phyloP scores from a whole-genome alignment of 371 early-diverging fungal genomes.

The Umbelopsis sp. region DNA sequence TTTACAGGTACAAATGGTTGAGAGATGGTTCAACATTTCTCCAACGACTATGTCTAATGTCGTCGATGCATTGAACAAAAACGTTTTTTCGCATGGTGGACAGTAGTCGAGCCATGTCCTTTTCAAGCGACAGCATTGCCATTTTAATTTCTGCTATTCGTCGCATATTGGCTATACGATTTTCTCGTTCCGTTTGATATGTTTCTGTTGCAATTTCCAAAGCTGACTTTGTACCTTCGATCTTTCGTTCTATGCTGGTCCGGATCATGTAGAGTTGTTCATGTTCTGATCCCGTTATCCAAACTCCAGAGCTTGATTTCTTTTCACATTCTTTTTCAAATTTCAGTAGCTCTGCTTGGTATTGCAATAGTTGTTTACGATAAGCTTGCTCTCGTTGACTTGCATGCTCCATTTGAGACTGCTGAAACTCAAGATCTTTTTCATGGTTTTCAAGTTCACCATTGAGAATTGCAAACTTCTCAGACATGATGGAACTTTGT shows the following conservation, averaged over 20 bases:
- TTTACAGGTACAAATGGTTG: background rate
- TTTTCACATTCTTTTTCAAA: background rate
- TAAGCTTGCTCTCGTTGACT: background rate
- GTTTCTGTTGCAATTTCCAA: constrained; percentile 9
- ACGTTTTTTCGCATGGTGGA: constrained; percentile 1
- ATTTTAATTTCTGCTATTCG: constrained; percentile 12
- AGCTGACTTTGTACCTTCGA: background rate
- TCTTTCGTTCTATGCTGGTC: background rate
- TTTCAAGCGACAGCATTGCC: background rate
- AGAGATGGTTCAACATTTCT: background rate
- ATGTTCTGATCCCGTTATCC: constrained; percentile 11
- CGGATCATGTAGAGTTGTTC: background rate
- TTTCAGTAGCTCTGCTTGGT: background rate
- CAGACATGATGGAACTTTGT: constrained; percentile 1
- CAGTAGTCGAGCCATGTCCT: background rate
- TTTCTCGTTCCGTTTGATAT: constrained; percentile 7
- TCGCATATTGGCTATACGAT: constrained; percentile 9
- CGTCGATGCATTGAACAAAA: constrained; percentile 6
- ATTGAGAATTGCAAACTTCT: background rate
- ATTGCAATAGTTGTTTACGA: background rate
- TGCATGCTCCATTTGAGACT: background rate
- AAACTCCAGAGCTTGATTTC: constrained; percentile 4
- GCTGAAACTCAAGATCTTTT: constrained; percentile 1
- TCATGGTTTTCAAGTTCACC: constrained; percentile 11
- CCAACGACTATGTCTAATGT: background rate